Evolutionary conservation across 345 rosid species (phyloP).

Genomic region (Citrus sp.): DNA sequence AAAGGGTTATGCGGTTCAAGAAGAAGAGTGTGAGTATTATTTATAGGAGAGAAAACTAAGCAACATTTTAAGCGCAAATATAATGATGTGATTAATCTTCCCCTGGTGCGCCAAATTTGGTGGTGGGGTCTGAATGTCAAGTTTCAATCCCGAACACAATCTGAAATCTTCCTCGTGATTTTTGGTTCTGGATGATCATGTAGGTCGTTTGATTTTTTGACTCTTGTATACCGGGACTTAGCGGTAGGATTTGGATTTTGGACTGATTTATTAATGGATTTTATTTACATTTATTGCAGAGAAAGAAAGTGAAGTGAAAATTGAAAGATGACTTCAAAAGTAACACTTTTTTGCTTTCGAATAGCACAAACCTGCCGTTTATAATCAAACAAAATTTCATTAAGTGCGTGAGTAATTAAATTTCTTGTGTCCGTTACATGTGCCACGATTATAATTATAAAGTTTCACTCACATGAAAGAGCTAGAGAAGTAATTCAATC

Average conservation of each 20-base stretch:
- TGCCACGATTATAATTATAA: too few species aligned
- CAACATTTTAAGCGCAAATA: not conserved
- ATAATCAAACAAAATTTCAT: too few species aligned
- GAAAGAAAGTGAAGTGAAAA: not conserved
- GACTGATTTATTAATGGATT: not conserved
- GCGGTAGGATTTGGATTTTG: not conserved
- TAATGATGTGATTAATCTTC: slow-evolving; percentile 6
- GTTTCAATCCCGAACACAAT: not conserved
- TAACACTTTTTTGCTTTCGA: not conserved
- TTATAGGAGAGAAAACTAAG: not conserved
- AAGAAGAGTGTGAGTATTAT: not conserved
- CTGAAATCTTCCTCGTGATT: not conserved
- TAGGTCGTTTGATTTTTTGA: not conserved
- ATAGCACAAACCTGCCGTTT: not conserved
- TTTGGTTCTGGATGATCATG: not conserved
- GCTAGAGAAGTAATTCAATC: too few species aligned
- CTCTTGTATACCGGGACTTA: not conserved
- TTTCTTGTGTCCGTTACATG: too few species aligned
- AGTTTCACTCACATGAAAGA: too few species aligned
- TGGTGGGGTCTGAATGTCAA: not conserved
- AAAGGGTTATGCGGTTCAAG: not conserved
- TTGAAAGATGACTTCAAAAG: not conserved
- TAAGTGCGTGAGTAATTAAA: too few species aligned
- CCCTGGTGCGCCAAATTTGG: too few species aligned
- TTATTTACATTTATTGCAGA: not conserved